These are phyloP conservation scores for Lyophyllum atratum DNA, from an alignment of 768 basidiomycete species.

Conservation along the genomic window DNA sequence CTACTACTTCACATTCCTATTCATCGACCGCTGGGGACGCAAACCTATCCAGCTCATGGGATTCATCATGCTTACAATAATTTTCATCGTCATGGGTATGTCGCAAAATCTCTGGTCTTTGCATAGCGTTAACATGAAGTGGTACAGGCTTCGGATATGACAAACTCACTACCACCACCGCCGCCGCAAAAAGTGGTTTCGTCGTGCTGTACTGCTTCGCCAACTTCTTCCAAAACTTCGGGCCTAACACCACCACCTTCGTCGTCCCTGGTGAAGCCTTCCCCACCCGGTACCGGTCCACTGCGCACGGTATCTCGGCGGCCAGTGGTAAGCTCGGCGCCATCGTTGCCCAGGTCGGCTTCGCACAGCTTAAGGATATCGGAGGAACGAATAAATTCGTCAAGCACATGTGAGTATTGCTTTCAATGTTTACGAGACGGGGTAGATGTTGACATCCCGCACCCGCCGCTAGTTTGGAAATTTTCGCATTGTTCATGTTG, in stretches of 20 bases:
- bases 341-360: constrained; percentile 78
- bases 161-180: constrained; percentile 45
- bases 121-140: constrained; percentile 1
- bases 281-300: constrained; percentile 88
- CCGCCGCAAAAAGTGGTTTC: constrained; percentile 54
- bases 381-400: constrained; percentile 64
- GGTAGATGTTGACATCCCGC: constrained; percentile 5
- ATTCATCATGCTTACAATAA: constrained; percentile 62
- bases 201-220: constrained; percentile 86
- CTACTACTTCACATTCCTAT: constrained; percentile 64
- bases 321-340: constrained; percentile 85
- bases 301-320: constrained; percentile 82
- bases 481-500: constrained; percentile 86
- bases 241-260: constrained; percentile 81
- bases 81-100: constrained; percentile 73
- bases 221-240: constrained; percentile 91
- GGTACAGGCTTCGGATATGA: constrained; percentile 67
- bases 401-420: constrained; percentile 61
- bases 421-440: not conserved
- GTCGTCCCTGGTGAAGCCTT: constrained; percentile 81
- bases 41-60: constrained; percentile 84
- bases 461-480: constrained; percentile 52
- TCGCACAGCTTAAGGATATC: constrained; percentile 67
- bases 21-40: constrained; percentile 81
- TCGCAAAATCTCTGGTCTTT: not conserved